Conservation (phyloP, 2,329 filamentous ascomycete species). For the Beauveria varroae region DNA sequence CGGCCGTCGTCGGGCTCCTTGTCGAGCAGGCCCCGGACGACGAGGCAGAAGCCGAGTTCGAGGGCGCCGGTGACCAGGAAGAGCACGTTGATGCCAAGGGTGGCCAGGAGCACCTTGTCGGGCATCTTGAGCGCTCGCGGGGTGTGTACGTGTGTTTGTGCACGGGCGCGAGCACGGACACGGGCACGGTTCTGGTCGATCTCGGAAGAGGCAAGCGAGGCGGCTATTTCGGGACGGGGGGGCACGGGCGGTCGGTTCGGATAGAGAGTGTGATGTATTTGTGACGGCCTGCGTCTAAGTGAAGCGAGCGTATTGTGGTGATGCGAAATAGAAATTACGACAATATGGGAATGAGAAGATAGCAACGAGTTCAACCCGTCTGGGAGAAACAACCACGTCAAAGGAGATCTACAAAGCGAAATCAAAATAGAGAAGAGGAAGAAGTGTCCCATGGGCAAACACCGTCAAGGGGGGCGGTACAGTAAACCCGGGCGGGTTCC, state of each 20-base stretch:
- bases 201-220: not conserved
- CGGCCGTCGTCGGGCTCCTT: constrained; percentile 28
- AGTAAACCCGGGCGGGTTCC: not conserved
- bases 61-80: constrained; percentile 47
- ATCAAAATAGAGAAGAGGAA: constrained; percentile 2
- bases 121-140: constrained; percentile 32
- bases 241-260: no score
- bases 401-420: not conserved
- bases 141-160: no score
- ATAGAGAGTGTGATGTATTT: not conserved
- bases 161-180: no score
- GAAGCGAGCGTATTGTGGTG: not conserved
- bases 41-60: constrained; percentile 47
- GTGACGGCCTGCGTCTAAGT: constrained; percentile 5
- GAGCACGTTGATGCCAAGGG: constrained; percentile 39
- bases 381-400: not conserved
- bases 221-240: not conserved
- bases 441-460: constrained; percentile 9
- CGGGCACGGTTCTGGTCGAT: not conserved
- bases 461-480: not conserved
- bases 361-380: not conserved
- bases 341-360: not conserved
- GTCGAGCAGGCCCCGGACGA: constrained; percentile 40
- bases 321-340: not conserved
- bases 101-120: constrained; percentile 46